Conservation (phyloP, 2,329 filamentous ascomycete species). For the Blumeria hordei region DNA sequence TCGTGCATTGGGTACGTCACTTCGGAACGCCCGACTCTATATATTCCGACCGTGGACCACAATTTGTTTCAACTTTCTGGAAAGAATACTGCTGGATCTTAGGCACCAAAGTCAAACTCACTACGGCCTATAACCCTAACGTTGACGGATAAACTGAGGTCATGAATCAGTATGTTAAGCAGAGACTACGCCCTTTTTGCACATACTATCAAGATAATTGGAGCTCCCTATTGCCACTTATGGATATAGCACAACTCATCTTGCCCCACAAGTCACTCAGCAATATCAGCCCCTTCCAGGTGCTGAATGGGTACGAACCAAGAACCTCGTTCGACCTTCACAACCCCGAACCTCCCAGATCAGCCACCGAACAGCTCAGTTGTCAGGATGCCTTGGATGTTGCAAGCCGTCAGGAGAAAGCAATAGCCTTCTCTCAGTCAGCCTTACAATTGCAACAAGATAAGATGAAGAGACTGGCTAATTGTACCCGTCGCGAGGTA, state of each 20-base stretch:
- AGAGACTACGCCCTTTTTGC: background rate
- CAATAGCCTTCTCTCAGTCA: background rate
- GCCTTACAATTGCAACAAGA: background rate
- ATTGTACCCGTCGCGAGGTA: background rate
- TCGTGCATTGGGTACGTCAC: background rate
- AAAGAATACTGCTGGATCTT: background rate
- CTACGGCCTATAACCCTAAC: background rate
- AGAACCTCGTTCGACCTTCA: background rate
- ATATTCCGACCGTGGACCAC: conserved; percentile 4
- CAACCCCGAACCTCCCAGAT: background rate
- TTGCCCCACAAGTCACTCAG: background rate
- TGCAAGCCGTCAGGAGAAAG: background rate
- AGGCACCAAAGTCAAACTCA: conserved; percentile 1
- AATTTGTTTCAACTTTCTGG: conserved; percentile 3
- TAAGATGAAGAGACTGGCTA: background rate
- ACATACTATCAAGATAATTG: background rate
- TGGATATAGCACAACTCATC: background rate
- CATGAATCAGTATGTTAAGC: background rate
- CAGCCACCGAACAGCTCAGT: background rate
- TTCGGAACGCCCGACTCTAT: conserved; percentile 2
- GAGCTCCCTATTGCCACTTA: background rate
- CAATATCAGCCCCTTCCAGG: background rate
- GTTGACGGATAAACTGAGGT: background rate
- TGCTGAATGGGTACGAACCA: background rate
- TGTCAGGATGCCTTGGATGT: too few relatives aligned